Evolutionary conservation across 2,329 filamentous ascomycete genomes (phyloP).

Genomic region (Epichloe elymi): DNA sequence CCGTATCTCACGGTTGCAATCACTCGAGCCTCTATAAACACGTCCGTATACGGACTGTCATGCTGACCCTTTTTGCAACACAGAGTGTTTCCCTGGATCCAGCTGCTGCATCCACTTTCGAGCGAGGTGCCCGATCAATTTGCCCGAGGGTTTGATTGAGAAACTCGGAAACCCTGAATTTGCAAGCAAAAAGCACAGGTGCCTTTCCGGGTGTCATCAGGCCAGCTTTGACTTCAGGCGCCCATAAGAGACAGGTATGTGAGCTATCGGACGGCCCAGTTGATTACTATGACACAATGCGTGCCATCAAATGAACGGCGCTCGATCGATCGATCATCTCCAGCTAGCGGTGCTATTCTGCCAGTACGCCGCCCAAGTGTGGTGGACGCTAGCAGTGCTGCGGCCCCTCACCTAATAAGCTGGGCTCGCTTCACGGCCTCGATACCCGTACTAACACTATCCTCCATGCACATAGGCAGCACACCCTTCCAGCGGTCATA

Average conservation of each 20-base stretch:
- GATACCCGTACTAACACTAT: neutral
- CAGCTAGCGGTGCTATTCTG: neutral
- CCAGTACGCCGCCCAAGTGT: neutral
- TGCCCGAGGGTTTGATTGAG: neutral
- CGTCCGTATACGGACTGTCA: no score
- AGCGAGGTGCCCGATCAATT: neutral
- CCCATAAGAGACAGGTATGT: neutral
- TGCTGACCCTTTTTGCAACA: neutral
- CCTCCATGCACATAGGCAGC: neutral
- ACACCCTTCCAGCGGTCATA: neutral
- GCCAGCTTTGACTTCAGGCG: neutral
- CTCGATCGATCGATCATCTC: slow-evolving; percentile 3
- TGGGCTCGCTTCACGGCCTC: neutral
- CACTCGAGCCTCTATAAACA: neutral
- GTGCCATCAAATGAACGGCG: neutral
- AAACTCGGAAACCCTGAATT: neutral
- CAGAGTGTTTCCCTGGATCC: neutral
- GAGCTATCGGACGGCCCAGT: neutral
- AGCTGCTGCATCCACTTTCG: neutral
- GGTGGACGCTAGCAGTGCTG: neutral
- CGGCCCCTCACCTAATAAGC: neutral
- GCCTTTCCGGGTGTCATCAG: neutral
- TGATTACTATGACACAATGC: neutral
- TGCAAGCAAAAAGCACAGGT: neutral
- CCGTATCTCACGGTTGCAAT: neutral